Evolutionary conservation across 352 stramenopile genomes (phyloP), one percentile per base, ranked within the genome.

Genomic region (Pythium folliculosum): DNA sequence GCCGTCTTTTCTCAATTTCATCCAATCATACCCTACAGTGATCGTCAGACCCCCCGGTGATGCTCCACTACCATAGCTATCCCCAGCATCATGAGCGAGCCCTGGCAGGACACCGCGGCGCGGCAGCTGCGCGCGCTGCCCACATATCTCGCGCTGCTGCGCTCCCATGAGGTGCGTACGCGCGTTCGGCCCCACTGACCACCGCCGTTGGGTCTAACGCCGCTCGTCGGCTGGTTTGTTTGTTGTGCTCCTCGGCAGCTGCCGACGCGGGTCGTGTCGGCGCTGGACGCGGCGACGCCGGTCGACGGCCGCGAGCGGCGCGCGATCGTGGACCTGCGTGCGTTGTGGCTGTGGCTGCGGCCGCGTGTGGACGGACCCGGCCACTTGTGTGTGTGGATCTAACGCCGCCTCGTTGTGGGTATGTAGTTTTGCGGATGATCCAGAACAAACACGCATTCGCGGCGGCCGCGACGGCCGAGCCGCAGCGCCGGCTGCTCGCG

Each of bases 381-480:
- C 35, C 35, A 7, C 12, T 37, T 37, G 35, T 40, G 35, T 40
- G 35, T 5, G 27, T 32, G 27, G 27, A 32, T 32, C 27, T 32
- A 32, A 32, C 27, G 27, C 27, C 27, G 27, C 5, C 5, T 61
- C n/a, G n/a, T 14, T 38, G 22, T 48, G 3, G 4, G 5, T 57
- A 3, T 19, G 17, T 32, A 72, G 65, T 72, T 30, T 17, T 55
- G n/a, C 58, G 63, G 22, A 67, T 72, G 58, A 38, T 72, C 32
- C 52, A 43, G 27, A 72, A 52, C 65, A 63, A 67, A 37, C 63
- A 57, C 57, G 22, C 30, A 3, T 72, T 72, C 9, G 22, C 37
- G 22, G 17, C 21, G 16, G 8, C 3, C 12, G 19, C 32, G 50
- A 23, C 25, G n/a, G 14, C 47, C 9, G 38, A 57, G 2, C 5